Percentiles rank a stretch among this genome's conserved stretches.
phyloP scores from a whole-genome alignment of 2,329 filamentous ascomycete species.

The Cladosporium velox region DNA sequence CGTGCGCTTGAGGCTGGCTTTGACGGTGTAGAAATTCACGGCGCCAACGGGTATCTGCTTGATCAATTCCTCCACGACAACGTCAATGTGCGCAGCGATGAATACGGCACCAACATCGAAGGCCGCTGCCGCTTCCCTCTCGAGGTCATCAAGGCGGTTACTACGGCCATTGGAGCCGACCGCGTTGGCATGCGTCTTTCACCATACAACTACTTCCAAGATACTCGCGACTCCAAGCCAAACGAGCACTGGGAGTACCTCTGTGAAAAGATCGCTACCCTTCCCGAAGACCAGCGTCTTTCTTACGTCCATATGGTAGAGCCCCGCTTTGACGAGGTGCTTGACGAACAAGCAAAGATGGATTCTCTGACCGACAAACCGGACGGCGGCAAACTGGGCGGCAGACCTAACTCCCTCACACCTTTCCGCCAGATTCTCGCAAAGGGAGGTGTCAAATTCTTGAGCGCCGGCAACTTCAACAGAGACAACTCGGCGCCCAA shows the following conservation, averaged over 20 bases:
- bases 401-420: slow-evolving; percentile 35
- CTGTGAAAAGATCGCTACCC: slow-evolving; percentile 42
- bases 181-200: slow-evolving; percentile 57
- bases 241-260: slow-evolving; percentile 62
- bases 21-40: slow-evolving; percentile 58
- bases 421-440: slow-evolving; percentile 29
- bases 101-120: slow-evolving; percentile 47
- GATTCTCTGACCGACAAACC: slow-evolving; percentile 27
- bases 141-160: slow-evolving; percentile 54
- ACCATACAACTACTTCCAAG: slow-evolving; percentile 61
- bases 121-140: slow-evolving; percentile 53
- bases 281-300: slow-evolving; percentile 51
- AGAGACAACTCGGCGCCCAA: slow-evolving; percentile 40
- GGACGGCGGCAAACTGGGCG: slow-evolving; percentile 32
- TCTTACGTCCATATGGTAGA: slow-evolving; percentile 64
- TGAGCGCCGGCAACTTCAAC: slow-evolving; percentile 46
- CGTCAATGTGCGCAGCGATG: slow-evolving; percentile 54
- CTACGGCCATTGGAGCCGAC: slow-evolving; percentile 51
- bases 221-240: slow-evolving; percentile 62
- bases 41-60: slow-evolving; percentile 55
- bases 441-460: slow-evolving; percentile 34
- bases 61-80: slow-evolving; percentile 64
- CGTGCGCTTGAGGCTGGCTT: slow-evolving; percentile 52
- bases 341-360: slow-evolving; percentile 31
- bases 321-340: slow-evolving; percentile 50